phyloP scores from a whole-genome alignment of 2,329 filamentous ascomycete genomes.

The Dichotomopilus funicola region DNA sequence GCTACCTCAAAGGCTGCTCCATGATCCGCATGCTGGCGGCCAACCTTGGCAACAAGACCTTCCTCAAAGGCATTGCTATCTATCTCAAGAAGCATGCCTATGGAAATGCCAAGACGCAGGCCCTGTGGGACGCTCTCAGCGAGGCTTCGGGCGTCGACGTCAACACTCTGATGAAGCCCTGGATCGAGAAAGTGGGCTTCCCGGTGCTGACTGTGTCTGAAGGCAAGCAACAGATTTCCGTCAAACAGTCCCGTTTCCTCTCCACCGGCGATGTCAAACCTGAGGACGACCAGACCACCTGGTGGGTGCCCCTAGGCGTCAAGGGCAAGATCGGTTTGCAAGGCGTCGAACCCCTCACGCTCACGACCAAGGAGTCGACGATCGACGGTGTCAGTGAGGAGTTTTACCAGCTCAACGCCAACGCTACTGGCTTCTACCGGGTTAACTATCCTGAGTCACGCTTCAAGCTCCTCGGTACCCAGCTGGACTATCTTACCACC shows the following conservation, averaged over 20 bases:
- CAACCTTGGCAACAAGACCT: conserved; percentile 80
- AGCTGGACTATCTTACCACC: conserved; percentile 67
- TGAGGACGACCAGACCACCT: conserved; percentile 84
- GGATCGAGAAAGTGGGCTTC: conserved; percentile 95
- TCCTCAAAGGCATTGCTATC: conserved; percentile 81
- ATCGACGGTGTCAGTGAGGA: conserved; percentile 66
- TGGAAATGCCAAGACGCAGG: conserved; percentile 82
- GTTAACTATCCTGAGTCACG: conserved; percentile 88
- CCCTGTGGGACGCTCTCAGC: conserved; percentile 83
- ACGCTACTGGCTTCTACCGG: conserved; percentile 82
- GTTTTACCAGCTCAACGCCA: conserved; percentile 92
- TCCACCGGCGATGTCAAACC: conserved; percentile 85
- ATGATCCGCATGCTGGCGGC: conserved; percentile 93
- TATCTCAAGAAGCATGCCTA: conserved; percentile 89
- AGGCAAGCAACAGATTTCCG: conserved; percentile 70
- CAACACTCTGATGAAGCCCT: conserved; percentile 79
- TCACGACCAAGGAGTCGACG: conserved; percentile 71
- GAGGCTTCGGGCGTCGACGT: conserved; percentile 85
- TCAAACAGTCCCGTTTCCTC: conserved; percentile 85
- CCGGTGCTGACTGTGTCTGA: conserved; percentile 83
- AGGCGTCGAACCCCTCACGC: conserved; percentile 56
- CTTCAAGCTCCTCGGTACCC: conserved; percentile 70
- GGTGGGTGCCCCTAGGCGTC: conserved; percentile 91
- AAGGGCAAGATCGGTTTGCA: conserved; percentile 65
- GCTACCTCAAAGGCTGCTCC: conserved; percentile 92